These are phyloP conservation scores for Geotrichum phurueaensis DNA, from an alignment of 1,139 yeast species.

Conservation along the genomic window DNA sequence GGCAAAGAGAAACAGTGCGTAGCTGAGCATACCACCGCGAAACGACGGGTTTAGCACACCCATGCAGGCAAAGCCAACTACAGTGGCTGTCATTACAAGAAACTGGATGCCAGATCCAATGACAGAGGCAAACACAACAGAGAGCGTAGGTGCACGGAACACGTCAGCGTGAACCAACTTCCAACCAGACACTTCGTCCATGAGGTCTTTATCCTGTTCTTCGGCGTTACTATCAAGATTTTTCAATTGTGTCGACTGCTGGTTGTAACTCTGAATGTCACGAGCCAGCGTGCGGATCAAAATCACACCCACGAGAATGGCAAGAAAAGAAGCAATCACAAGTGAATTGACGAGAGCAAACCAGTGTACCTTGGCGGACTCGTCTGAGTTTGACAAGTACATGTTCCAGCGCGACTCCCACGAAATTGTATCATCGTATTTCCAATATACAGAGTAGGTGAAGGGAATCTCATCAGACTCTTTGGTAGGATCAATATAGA, in stretches of 20 bases:
- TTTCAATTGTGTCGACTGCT: conserved; percentile 17
- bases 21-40: conserved; percentile 59
- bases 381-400: conserved; percentile 55
- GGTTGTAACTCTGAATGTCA: conserved; percentile 41
- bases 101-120: conserved; percentile 72
- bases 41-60: conserved; percentile 54
- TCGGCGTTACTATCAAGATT: conserved; percentile 18
- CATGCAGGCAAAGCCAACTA: conserved; percentile 52
- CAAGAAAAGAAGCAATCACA: conserved; percentile 52
- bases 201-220: conserved; percentile 29
- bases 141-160: conserved; percentile 45
- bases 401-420: conserved; percentile 73
- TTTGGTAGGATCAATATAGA: conserved; percentile 30
- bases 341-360: conserved; percentile 60
- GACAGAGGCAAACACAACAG: conserved; percentile 49
- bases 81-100: conserved; percentile 56
- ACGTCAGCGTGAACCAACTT: conserved; percentile 51
- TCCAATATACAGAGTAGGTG: conserved; percentile 84
- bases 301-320: conserved; percentile 60
- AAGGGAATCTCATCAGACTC: conserved; percentile 50
- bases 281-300: conserved; percentile 45
- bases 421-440: conserved; percentile 65
- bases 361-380: conserved; percentile 57
- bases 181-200: conserved; percentile 45
- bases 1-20: conserved; percentile 56